phyloP scores from a whole-genome alignment of 257 asterid genomes.

The Jaltomata sinuosa region DNA sequence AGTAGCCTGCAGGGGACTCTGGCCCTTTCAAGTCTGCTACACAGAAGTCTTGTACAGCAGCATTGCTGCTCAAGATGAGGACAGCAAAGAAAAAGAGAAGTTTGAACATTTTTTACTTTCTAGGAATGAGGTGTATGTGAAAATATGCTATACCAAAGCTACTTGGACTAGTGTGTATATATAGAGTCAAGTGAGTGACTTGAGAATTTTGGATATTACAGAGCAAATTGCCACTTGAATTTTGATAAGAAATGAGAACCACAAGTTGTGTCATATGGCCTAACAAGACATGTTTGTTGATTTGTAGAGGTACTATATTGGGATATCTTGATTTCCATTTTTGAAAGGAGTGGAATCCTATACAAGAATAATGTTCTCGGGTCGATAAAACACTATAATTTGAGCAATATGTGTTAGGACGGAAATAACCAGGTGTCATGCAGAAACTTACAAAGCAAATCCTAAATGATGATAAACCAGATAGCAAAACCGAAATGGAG shows the following conservation, averaged over 20 bases:
- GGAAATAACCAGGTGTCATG: background rate
- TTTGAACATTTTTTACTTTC: background rate
- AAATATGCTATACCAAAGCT: background rate
- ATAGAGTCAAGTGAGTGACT: background rate
- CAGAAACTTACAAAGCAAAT: background rate
- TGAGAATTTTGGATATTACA: background rate
- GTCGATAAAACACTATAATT: background rate
- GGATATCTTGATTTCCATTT: background rate
- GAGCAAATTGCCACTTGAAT: background rate
- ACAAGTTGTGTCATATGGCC: background rate
- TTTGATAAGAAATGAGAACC: background rate
- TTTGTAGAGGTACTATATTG: background rate
- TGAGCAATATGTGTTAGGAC: background rate
- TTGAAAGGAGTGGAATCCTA: background rate
- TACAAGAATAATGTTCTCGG: background rate
- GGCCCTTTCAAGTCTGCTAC: conserved; percentile 57
- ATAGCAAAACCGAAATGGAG: too few relatives aligned
- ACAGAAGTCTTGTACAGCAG: conserved; percentile 67
- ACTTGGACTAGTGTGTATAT: background rate
- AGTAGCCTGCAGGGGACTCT: conserved; percentile 58
- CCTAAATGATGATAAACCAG: background rate
- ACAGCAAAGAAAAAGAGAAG: background rate
- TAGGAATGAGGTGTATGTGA: background rate
- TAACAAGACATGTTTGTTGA: background rate
- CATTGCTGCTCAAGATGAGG: background rate